A percentile compares a stretch with the other conserved stretches of the same genome.
Evolutionary conservation across 1,284 basidiomycete genomes (phyloP).

Genomic region (Acaromyces ingoldii): DNA sequence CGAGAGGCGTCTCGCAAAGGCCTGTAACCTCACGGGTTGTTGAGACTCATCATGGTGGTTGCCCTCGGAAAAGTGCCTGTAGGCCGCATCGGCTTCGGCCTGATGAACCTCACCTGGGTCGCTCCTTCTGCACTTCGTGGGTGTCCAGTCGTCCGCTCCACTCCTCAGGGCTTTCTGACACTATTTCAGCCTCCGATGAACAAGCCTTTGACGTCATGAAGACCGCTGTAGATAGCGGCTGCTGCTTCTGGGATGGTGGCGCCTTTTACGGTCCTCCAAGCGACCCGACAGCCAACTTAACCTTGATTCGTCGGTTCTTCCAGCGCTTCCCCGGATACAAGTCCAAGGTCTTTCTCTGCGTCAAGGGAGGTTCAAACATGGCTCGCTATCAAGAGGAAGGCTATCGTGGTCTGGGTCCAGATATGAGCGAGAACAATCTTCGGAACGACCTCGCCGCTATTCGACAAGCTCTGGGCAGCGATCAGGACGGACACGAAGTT

Average conservation of each 20-base stretch:
- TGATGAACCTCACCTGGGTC: slow-evolving; percentile 37
- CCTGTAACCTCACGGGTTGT: no score
- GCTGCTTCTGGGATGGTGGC: slow-evolving; percentile 54
- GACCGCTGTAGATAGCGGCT: slow-evolving; percentile 58
- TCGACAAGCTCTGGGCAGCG: slow-evolving; percentile 24
- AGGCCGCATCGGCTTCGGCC: slow-evolving; percentile 34
- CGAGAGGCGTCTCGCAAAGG: no score
- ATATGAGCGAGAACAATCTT: slow-evolving; percentile 18
- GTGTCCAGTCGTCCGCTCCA: no score
- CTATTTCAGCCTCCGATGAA: no score
- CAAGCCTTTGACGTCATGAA: slow-evolving; percentile 63
- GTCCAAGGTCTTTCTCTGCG: slow-evolving; percentile 57
- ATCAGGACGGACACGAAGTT: slow-evolving; percentile 30
- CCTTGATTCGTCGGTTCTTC: slow-evolving; percentile 56
- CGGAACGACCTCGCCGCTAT: slow-evolving; percentile 24
- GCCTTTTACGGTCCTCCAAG: slow-evolving; percentile 55
- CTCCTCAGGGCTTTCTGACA: no score
- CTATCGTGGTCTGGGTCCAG: slow-evolving; percentile 17
- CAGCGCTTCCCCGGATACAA: slow-evolving; percentile 59
- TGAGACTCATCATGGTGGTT: no score
- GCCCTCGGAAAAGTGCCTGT: no score
- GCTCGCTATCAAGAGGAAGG: slow-evolving; percentile 14
- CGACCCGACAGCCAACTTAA: slow-evolving; percentile 53
- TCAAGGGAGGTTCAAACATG: slow-evolving; percentile 55
- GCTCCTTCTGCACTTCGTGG: slow-evolving; percentile 8